Evolutionary conservation across 2,329 filamentous ascomycete genomes (phyloP), one percentile per base, ranked within the genome.

Genomic region (Stagonosporopsis vannaccii): DNA sequence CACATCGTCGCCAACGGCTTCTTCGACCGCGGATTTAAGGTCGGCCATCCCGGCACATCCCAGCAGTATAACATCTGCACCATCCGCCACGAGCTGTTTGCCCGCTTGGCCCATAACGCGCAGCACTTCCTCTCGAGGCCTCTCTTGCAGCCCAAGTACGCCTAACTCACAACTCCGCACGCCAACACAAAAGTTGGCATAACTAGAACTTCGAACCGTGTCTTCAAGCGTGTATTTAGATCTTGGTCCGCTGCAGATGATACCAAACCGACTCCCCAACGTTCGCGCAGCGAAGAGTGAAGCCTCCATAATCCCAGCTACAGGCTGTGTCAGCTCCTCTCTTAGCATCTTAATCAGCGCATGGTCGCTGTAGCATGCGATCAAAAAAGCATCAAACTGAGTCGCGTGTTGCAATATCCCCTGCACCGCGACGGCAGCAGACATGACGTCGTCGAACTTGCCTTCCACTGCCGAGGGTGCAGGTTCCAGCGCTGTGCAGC

Each of bases 221-320:
- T 80, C 78, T 30, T 73, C 69, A 49, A 79, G 74, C 65, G 72
- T 75, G 50, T 79, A 75, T 35, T 73, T 75, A 20, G 74, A 77
- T 19, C 79, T 63, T 17, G 70, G 60, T 2, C 70, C 72, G 0
- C 79, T 81, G 0, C 78, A 78, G 4, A 82, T 72, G 1, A 82
- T 73, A 0, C 81, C 80, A 37, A 82, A 78, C 2, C 75, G 66
- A 6, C 76, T 75, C 2, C 82, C 82, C 2, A 84, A 73, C 51
- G 81, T 83, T 7, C 80, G 68, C 6, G 81, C 78, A 6, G 80
- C 74, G 60, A 85, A 83, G 2, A 84, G 70, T 4, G 69, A 75
- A 0, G 81, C 80, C 65, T 83, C 81, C 79, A 83, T 82, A 53
- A 83, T 82, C 3, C 81, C 81, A 2, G 82, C 77, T 4, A 78